phyloP scores from a whole-genome alignment of 1,139 yeast species.

The Pichia sp. region DNA sequence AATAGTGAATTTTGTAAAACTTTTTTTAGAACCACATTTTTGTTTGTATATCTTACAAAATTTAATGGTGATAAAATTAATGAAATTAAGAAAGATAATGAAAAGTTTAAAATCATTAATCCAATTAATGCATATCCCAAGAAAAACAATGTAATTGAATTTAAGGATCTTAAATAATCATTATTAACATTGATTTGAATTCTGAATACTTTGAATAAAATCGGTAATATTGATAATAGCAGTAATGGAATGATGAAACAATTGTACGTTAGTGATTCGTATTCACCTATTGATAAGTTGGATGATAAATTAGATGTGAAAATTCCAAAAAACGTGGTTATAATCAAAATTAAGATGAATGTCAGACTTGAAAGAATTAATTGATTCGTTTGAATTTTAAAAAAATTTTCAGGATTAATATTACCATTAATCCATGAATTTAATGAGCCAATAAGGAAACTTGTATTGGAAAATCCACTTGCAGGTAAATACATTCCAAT shows the following conservation, averaged over 20 bases:
- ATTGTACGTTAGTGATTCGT: slow-evolving; percentile 4
- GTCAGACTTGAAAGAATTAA: slow-evolving; percentile 19
- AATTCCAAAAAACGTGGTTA: slow-evolving; percentile 18
- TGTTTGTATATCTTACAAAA: slow-evolving; percentile 42
- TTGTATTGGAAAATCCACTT: slow-evolving; percentile 64
- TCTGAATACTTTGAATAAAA: slow-evolving; percentile 1
- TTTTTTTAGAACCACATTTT: not conserved
- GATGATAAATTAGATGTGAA: slow-evolving; percentile 8
- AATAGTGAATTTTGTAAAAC: slow-evolving; percentile 17
- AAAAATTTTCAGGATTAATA: slow-evolving; percentile 12
- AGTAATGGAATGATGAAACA: slow-evolving; percentile 7
- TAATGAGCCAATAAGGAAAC: slow-evolving; percentile 67
- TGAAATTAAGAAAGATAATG: slow-evolving; percentile 70
- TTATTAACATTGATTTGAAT: slow-evolving; percentile 6
- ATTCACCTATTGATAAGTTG: not conserved
- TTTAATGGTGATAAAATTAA: slow-evolving; percentile 65
- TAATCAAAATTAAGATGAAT: slow-evolving; percentile 11
- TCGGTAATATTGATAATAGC: slow-evolving; percentile 2
- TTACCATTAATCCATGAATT: slow-evolving; percentile 47
- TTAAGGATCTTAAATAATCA: slow-evolving; percentile 34
- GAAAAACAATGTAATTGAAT: slow-evolving; percentile 34
- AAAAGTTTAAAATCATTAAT: slow-evolving; percentile 73
- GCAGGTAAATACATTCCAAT: slow-evolving; percentile 92
- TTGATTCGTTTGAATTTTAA: slow-evolving; percentile 14
- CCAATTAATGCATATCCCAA: slow-evolving; percentile 69